Evolutionary conservation across 768 basidiomycete genomes (phyloP), one percentile per base, ranked within the genome.

Genomic region (Cantharellus anzutake): DNA sequence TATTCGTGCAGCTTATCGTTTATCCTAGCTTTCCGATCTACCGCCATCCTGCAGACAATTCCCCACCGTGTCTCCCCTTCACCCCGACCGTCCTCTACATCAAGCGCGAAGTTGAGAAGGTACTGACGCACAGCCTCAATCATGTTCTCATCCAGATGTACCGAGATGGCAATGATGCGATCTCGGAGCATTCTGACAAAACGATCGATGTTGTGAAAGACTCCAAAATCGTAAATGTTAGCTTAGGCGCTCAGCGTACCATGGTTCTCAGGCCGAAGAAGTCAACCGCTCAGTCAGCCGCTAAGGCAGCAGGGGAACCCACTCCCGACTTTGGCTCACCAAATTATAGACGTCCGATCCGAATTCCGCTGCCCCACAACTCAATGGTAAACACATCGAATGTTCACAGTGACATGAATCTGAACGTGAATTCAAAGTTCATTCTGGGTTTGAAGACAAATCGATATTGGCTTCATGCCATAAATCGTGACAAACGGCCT

Each of bases 181-280:
- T 89, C 63, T 87, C 86, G 0, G 86, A 88, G 64, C 86, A 90
- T 68, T 84, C 84, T 0, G 86, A 90, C 69, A 90, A 90, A 71
- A 90, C 86, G 3, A 77, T 89, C 64, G 87, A 90, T 67, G 78
- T 90, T 63, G 79, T 82, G 3, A 78, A 75, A 11, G 82, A 80
- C 40, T 84, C 85, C 4, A 80, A 74, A 59, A 83, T 89, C 63
- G 84, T 86, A 61, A 90, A 90, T 61, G 82, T 89, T 62, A 85
- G 83, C 82, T 78, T 0, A 74, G 89, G n/a, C 77, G 80, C 35
- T 67, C 75, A 55, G 87, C 87, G 68, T 79, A 77, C 63, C 77
- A 81, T 51, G 69, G 60, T 5, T 37, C 39, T n/a, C 63, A 55
- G 39, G 42, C 7, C 56, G 14, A 42, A 62, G 35, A 51, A 60